Base-by-base conservation (phyloP, 306 rosid genomes). In the Lathyrus oleraceus region DNA sequence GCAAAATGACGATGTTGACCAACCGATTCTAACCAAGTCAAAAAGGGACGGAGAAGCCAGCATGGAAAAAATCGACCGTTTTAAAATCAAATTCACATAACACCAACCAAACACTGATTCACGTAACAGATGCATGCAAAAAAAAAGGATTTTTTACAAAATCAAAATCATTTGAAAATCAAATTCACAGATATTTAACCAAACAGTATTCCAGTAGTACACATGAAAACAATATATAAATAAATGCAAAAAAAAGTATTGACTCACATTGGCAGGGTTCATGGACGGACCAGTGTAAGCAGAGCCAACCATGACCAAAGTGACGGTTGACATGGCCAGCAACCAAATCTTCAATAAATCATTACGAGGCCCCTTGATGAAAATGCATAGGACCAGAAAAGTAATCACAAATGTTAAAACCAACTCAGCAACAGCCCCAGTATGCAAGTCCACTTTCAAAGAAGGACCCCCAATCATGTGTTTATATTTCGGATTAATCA, bases 231-330 rank as follows among this genome's bases (percentile, higher is more conserved):
- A 21, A 2, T 7, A 4, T 10, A n/a, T 4, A 10, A 51, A 35
- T 32, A 61, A 58, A 48, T 13, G 35, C 35, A 12, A 47, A n/a
- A 47, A n/a, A 32, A 49, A 58, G 42, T 49, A 21, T 30, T n/a
- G 39, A 74, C 97, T 87, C 61, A 91, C 96, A 47, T 92, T 89
- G 78, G 92, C 95, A 12, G 98, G 98, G 73, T 92, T 92, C 96
- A 92, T 89, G 74, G 98, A 81, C 52, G 98, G 98, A 8, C 96
- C 95, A 0, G 98, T 86, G 78, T 81, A 92, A 30, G 82, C 57
- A 60, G 96, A 81, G 53, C 96, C 98, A 0, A 72, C 16, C 70
- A 87, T 78, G 14, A 92, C 81, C 72, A 89, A 32, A 1, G 78
- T 42, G 6, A 87, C 91, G 0, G 98, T 87, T 8, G 79, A 69